Base-by-base conservation (phyloP, 495 filamentous ascomycete species). In the Penicillium manginii region DNA sequence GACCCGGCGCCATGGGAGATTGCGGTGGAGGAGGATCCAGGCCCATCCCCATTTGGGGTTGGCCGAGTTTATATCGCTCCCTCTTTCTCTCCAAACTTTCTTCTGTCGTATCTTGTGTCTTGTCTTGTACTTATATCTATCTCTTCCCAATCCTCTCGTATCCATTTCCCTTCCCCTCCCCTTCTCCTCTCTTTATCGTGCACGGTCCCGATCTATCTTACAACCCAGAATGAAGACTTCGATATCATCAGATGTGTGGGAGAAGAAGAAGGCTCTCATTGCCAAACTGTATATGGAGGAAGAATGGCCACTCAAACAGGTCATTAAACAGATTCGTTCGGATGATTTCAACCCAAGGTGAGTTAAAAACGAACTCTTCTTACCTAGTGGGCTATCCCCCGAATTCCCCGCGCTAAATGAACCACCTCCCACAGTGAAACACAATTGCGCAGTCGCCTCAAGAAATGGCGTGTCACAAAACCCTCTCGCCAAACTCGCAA, bases 381-480 rank as follows among this genome's bases (percentile, higher is more conserved):
- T 8, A 8, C 6, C 26, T 8, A 29, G 6, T 29, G 26, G 26
- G 26, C 3, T 8, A 29, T 29, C 9, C 26, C 43, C 0, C 10
- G 22, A 8, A 57, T 18, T 23, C 35, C 39, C 23, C 23, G 2
- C 26, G 26, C 26, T 29, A 29, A 35, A 18, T 14, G n/a, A 43
- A 3, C 29, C 14, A 17, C 21, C 47, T 60, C 3, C 19, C 1
- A 26, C 47, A 80, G 77, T 66, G 77, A 80, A 67, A 80, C 77
- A 17, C 77, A 80, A 64, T 46, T 80, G 53, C 74, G 77, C 32
- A 80, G 77, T 51, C 70, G 77, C 46, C 54, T 80, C 50, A 80
- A 80, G 72, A 80, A 80, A 65, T 80, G 77, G 77, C 69, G 77
- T 18, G 77, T 80, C 29, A 80, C 77, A 59, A 80, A 80, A 53